Percentiles rank a stretch among this genome's conserved stretches.
Conservation (phyloP, 305 asterid genomes). For the Fraxinus latifolia region DNA sequence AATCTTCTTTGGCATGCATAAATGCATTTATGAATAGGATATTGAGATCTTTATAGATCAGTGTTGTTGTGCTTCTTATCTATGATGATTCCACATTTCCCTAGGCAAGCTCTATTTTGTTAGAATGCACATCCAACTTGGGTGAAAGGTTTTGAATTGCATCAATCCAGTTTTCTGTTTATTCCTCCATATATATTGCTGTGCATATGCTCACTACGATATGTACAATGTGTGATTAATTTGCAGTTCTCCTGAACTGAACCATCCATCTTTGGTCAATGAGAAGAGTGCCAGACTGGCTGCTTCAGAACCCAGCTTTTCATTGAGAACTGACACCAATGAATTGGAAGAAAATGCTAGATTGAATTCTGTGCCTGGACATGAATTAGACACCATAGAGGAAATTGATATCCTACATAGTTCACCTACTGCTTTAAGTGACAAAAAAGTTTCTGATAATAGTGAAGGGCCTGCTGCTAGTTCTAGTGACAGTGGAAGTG, state of each 20-base stretch:
- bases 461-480: conserved; percentile 56
- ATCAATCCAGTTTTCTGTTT: conserved; percentile 5
- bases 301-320: conserved; percentile 43
- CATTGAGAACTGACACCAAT: conserved; percentile 36
- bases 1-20: neutral
- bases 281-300: conserved; percentile 46
- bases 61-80: neutral
- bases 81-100: neutral
- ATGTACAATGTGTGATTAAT: conserved; percentile 26
- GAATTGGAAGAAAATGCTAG: conserved; percentile 54
- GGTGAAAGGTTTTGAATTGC: conserved; percentile 2
- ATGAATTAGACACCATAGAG: conserved; percentile 36
- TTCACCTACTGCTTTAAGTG: conserved; percentile 50
- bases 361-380: conserved; percentile 47
- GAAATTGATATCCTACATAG: conserved; percentile 40
- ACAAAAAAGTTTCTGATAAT: conserved; percentile 51
- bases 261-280: conserved; percentile 42
- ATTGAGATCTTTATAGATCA: neutral
- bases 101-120: neutral
- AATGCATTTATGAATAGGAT: neutral
- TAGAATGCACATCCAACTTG: neutral
- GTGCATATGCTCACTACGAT: conserved; percentile 15
- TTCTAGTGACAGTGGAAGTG: conserved; percentile 69
- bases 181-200: neutral
- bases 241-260: conserved; percentile 70